These are phyloP conservation scores for Elsinoe arachidis DNA, from an alignment of 2,329 filamentous ascomycete species.

Conservation along the genomic window DNA sequence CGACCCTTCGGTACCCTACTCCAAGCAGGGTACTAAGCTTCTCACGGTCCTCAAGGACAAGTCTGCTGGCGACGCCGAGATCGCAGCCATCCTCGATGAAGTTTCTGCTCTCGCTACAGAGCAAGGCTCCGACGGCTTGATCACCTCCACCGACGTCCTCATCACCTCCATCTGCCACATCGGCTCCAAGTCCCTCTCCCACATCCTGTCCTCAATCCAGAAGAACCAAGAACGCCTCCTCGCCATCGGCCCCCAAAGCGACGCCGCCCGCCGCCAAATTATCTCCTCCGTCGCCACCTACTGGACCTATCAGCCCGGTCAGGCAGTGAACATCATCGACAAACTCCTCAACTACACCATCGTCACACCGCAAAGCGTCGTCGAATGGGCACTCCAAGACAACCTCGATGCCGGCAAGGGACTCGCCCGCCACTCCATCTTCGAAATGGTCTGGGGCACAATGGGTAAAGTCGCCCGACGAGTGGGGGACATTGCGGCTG, in stretches of 20 bases:
- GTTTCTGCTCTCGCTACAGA: constrained; percentile 73
- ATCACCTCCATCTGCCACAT: constrained; percentile 89
- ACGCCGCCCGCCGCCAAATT: constrained; percentile 75
- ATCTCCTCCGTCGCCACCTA: constrained; percentile 84
- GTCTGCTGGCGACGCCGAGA: constrained; percentile 65
- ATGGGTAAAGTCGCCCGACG: constrained; percentile 83
- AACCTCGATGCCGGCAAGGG: constrained; percentile 44
- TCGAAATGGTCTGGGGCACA: constrained; percentile 83
- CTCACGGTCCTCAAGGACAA: constrained; percentile 74
- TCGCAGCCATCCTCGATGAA: constrained; percentile 69
- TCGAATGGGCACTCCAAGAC: constrained; percentile 80
- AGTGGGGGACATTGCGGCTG: constrained; percentile 67
- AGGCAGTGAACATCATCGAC: constrained; percentile 86
- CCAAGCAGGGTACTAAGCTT: constrained; percentile 74
- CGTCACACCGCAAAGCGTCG: constrained; percentile 71
- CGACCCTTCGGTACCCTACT: constrained; percentile 66
- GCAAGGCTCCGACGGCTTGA: constrained; percentile 61
- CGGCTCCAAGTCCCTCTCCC: constrained; percentile 89
- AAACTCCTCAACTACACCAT: constrained; percentile 97
- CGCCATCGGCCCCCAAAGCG: constrained; percentile 64
- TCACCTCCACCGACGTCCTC: constrained; percentile 87
- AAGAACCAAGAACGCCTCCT: constrained; percentile 84
- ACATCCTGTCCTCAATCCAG: constrained; percentile 92
- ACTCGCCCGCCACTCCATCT: constrained; percentile 68
- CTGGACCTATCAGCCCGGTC: constrained; percentile 86